phyloP scores from a whole-genome alignment of 139 green algal genomes.

The Ettlia oleoabundans region DNA sequence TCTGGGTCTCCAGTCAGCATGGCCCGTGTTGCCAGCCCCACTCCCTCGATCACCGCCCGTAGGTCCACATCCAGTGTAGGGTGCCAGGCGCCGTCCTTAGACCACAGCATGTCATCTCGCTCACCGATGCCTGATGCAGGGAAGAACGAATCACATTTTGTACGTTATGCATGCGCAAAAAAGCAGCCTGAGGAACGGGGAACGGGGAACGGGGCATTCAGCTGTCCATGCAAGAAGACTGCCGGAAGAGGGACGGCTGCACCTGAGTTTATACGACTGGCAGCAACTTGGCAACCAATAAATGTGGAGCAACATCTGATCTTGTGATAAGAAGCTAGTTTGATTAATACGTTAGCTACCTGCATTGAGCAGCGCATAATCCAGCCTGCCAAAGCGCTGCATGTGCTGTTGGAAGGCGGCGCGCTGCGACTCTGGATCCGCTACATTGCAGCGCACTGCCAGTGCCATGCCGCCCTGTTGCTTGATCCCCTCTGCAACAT shows the following conservation, averaged over 20 bases:
- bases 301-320: no score
- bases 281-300: no score
- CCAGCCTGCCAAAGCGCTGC: conserved; percentile 44
- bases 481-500: not conserved
- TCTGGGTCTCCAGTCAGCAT: conserved; percentile 32
- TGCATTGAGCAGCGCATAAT: conserved; percentile 78
- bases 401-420: conserved; percentile 59
- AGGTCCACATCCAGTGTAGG: conserved; percentile 77
- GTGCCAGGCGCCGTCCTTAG: conserved; percentile 55
- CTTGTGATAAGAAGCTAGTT: no score
- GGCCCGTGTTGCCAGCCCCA: conserved; percentile 38
- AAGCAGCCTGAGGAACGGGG: no score
- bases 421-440: conserved; percentile 38
- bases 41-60: conserved; percentile 58
- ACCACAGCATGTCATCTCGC: conserved; percentile 43
- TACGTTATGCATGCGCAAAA: no score
- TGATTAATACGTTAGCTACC: no score
- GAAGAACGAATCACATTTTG: no score
- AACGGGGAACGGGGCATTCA: no score
- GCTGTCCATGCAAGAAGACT: no score
- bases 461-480: not conserved
- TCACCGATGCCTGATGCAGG: conserved; percentile 34
- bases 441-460: conserved; percentile 53
- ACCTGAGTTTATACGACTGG: no score
- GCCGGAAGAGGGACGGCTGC: no score